Conservation (phyloP, 2,329 filamentous ascomycete species). For the Rhynchosporium graminicola region DNA sequence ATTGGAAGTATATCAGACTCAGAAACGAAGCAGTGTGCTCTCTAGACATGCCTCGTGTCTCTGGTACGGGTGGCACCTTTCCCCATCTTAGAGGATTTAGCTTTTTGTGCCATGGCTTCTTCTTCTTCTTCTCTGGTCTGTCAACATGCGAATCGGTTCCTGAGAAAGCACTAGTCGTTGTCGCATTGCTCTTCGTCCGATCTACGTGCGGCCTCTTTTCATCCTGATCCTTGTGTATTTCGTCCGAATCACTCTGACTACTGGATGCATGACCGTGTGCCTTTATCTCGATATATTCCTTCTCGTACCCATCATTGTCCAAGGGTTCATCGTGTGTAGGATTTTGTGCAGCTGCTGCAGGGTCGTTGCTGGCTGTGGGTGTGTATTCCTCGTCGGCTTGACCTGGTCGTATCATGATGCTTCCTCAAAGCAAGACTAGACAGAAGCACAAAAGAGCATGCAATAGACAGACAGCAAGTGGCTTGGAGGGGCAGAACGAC, state of each 20-base stretch:
- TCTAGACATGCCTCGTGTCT: constrained; percentile 55
- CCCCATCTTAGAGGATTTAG: constrained; percentile 65
- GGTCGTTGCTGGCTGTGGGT: constrained; percentile 1
- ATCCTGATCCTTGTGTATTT: constrained; percentile 14
- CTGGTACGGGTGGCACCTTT: constrained; percentile 54
- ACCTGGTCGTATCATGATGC: constrained; percentile 3
- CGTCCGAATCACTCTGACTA: constrained; percentile 26
- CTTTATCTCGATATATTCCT: constrained; percentile 34
- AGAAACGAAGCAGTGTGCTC: constrained; percentile 75
- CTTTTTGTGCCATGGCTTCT: constrained; percentile 64
- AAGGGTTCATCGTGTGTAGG: constrained; percentile 27
- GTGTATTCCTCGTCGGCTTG: constrained; percentile 11
- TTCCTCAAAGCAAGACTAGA: neutral
- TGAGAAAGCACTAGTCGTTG: constrained; percentile 52
- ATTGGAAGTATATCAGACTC: constrained; percentile 79
- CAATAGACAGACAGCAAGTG: neutral
- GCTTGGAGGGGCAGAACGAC: neutral
- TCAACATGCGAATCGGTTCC: constrained; percentile 42
- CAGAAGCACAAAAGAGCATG: constrained; percentile 10
- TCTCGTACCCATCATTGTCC: constrained; percentile 32
- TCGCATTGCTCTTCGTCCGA: constrained; percentile 54
- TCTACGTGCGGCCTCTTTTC: constrained; percentile 42
- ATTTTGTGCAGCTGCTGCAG: constrained; percentile 19
- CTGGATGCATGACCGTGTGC: constrained; percentile 28
- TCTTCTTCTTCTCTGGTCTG: constrained; percentile 36